phyloP scores from a whole-genome alignment of 2,329 filamentous ascomycete species.

The Pseudocercospora fuligena region DNA sequence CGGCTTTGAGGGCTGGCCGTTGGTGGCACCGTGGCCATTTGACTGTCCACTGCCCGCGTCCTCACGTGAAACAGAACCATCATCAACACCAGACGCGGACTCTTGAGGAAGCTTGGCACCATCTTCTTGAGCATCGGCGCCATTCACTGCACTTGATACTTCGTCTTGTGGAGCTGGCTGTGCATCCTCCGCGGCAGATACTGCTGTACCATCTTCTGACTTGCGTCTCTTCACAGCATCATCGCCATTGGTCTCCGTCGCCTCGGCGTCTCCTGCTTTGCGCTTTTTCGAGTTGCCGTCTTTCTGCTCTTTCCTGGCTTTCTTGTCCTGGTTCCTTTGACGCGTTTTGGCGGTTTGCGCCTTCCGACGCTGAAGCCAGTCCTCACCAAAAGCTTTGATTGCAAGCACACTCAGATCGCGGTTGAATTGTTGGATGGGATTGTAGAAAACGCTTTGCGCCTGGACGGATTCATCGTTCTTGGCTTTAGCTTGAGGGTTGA shows the following conservation, averaged over 20 bases:
- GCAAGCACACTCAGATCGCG: slow-evolving; percentile 91
- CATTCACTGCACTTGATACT: neutral
- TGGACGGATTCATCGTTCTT: slow-evolving; percentile 50
- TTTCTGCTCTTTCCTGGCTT: slow-evolving; percentile 40
- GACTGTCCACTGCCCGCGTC: neutral
- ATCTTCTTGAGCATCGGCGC: neutral
- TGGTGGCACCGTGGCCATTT: neutral
- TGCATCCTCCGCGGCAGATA: neutral
- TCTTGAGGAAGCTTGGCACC: neutral
- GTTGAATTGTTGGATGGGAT: slow-evolving; percentile 98
- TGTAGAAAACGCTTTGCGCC: slow-evolving; percentile 89
- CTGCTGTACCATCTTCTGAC: slow-evolving; percentile 18
- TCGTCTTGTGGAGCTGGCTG: neutral
- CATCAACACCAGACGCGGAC: neutral
- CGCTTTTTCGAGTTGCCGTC: slow-evolving; percentile 20
- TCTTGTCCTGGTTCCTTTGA: slow-evolving; percentile 37
- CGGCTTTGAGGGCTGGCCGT: slow-evolving; percentile 23
- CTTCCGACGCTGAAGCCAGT: slow-evolving; percentile 45
- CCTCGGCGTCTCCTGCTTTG: slow-evolving; percentile 23
- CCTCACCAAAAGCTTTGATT: slow-evolving; percentile 85
- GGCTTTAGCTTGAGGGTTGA: slow-evolving; percentile 53
- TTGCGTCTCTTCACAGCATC: slow-evolving; percentile 20
- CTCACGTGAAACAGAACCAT: neutral
- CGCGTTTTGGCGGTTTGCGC: slow-evolving; percentile 40
- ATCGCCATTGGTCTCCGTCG: slow-evolving; percentile 35